A percentile compares a stretch with the other conserved stretches of the same genome.
These are phyloP conservation scores for Leccinum subspadiceum DNA, from an alignment of 1,284 basidiomycete genomes.

Conservation along the genomic window DNA sequence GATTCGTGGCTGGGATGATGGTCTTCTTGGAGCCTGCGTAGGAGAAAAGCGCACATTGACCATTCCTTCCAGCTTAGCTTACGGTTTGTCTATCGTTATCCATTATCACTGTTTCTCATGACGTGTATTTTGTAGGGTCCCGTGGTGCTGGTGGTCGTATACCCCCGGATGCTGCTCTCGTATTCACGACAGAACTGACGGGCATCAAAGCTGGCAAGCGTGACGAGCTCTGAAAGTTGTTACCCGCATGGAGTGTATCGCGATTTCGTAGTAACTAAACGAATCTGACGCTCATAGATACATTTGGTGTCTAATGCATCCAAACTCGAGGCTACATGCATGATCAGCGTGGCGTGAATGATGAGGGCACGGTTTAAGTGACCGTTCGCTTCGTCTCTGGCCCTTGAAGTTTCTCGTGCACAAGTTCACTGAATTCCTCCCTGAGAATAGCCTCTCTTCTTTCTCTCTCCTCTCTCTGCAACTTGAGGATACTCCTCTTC, in stretches of 20 bases:
- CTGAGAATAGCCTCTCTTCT: slow-evolving; percentile 81
- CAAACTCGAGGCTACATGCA: neutral
- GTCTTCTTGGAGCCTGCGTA: slow-evolving; percentile 82
- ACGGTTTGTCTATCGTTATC: slow-evolving; percentile 56
- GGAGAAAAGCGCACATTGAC: slow-evolving; percentile 90
- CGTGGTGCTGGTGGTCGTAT: slow-evolving; percentile 79
- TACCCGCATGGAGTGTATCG: neutral
- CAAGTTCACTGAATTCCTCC: slow-evolving; percentile 80
- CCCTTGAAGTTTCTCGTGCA: slow-evolving; percentile 68
- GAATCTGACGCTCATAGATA: neutral
- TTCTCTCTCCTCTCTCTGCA: slow-evolving; percentile 91
- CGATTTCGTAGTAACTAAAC: neutral
- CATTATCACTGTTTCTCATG: neutral
- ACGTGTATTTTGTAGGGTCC: slow-evolving; percentile 47
- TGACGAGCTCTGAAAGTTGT: slow-evolving; percentile 37
- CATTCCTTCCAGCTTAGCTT: slow-evolving; percentile 76
- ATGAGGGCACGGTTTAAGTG: neutral
- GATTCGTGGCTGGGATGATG: slow-evolving; percentile 81
- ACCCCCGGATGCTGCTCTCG: slow-evolving; percentile 79
- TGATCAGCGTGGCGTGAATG: neutral
- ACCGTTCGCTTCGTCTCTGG: slow-evolving; percentile 25
- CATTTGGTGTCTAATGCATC: slow-evolving; percentile 1
- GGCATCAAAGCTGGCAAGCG: slow-evolving; percentile 42
- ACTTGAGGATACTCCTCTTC: slow-evolving; percentile 89
- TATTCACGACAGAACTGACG: slow-evolving; percentile 87